Evolutionary conservation across 2,329 filamentous ascomycete species (phyloP).

Genomic region (Ceratocystis ficicola): DNA sequence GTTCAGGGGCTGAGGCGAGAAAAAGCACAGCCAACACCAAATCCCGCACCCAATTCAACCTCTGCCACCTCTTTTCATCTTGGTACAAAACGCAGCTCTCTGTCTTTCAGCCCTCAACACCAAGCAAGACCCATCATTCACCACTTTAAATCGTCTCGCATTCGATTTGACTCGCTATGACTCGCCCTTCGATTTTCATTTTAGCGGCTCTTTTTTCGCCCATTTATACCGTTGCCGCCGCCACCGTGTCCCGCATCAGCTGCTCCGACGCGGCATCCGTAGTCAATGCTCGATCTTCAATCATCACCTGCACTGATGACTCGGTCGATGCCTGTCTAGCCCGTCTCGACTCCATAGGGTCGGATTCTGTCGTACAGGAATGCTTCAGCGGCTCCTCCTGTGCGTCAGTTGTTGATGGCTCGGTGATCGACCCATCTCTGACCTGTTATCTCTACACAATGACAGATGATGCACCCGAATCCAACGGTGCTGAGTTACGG

Average conservation of each 20-base stretch:
- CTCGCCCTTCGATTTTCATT: conserved; percentile 18
- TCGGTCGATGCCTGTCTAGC: conserved; percentile 36
- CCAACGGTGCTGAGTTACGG: conserved; percentile 14
- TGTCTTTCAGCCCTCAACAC: not conserved
- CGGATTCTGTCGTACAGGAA: conserved; percentile 30
- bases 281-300: conserved; percentile 32
- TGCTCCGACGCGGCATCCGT: conserved; percentile 24
- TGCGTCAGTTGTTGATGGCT: conserved; percentile 26
- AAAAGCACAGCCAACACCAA: not conserved
- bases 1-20: not conserved
- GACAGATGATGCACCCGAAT: conserved; percentile 18
- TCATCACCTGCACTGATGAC: conserved; percentile 32
- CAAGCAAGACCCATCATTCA: not conserved
- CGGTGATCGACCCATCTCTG: conserved; percentile 27
- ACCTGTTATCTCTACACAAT: conserved; percentile 29
- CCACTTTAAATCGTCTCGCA: not conserved
- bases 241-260: conserved; percentile 27
- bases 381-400: conserved; percentile 32
- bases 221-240: conserved; percentile 30
- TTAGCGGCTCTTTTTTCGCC: conserved; percentile 26
- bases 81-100: not conserved
- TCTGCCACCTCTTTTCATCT: not conserved
- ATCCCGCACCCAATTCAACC: not conserved
- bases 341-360: conserved; percentile 27
- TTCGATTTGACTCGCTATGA: conserved; percentile 15